Conservation (phyloP, 2,329 filamentous ascomycete genomes). For the Plenodomus biglobosus region DNA sequence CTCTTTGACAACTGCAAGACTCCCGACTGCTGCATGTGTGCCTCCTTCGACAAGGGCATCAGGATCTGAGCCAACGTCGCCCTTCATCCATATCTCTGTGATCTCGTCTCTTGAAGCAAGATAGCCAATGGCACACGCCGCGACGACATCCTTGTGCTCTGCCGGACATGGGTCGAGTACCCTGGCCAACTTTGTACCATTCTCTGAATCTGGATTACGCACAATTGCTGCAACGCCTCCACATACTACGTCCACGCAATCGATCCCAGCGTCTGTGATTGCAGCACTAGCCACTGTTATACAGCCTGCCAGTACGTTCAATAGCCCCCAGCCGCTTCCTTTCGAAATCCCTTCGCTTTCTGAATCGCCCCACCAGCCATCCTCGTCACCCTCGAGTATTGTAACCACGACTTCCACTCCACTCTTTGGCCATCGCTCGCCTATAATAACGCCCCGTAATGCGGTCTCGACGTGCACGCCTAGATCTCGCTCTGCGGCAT, state of each 20-base stretch:
- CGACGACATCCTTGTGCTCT: slow-evolving; percentile 75
- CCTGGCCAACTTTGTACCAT: slow-evolving; percentile 47
- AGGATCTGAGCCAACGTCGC: slow-evolving; percentile 55
- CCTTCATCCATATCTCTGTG: slow-evolving; percentile 93
- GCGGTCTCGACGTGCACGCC: slow-evolving; percentile 90
- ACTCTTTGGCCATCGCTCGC: slow-evolving; percentile 97
- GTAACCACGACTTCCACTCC: slow-evolving; percentile 94
- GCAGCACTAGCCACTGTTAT: slow-evolving; percentile 93
- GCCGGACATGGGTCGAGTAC: slow-evolving; percentile 81
- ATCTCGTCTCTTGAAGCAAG: slow-evolving; percentile 85
- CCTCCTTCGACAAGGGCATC: slow-evolving; percentile 64
- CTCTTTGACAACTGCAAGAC: slow-evolving; percentile 61
- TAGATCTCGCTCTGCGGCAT: slow-evolving; percentile 83
- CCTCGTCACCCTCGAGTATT: slow-evolving; percentile 89
- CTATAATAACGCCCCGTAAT: slow-evolving; percentile 83
- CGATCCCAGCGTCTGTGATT: slow-evolving; percentile 90
- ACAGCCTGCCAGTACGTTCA: slow-evolving; percentile 89
- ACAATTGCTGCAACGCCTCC: slow-evolving; percentile 88
- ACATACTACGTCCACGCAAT: slow-evolving; percentile 86
- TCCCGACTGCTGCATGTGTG: slow-evolving; percentile 62
- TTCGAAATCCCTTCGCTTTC: slow-evolving; percentile 49
- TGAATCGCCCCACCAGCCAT: slow-evolving; percentile 64
- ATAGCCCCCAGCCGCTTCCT: slow-evolving; percentile 74
- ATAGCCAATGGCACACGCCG: slow-evolving; percentile 89
- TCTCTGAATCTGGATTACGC: slow-evolving; percentile 30